A percentile compares a stretch with the other conserved stretches of the same genome.
These are phyloP conservation scores for Eucalyptus pauciflora DNA, from an alignment of 345 rosid species.

Conservation along the genomic window DNA sequence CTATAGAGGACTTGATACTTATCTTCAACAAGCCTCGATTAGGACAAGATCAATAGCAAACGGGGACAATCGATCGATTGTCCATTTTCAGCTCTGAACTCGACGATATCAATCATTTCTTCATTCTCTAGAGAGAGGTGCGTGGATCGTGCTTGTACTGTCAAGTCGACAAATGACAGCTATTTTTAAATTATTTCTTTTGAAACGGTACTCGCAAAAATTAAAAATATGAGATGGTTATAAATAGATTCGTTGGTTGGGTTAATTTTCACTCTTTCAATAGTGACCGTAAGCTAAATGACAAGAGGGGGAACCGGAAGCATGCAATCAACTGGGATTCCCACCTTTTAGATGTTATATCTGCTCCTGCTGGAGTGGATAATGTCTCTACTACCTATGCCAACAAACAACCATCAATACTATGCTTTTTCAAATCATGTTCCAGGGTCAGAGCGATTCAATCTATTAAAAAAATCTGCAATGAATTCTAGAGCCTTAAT, in stretches of 20 bases:
- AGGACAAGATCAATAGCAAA: no score
- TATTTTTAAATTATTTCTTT: neutral
- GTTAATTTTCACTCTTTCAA: neutral
- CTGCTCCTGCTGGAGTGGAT: neutral
- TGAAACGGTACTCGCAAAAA: rapidly evolving
- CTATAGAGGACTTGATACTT: no score
- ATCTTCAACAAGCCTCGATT: no score
- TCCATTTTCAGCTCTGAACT: neutral
- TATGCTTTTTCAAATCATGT: neutral
- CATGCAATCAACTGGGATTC: neutral
- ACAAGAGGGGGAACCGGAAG: neutral
- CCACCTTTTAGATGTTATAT: neutral
- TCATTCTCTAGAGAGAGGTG: neutral
- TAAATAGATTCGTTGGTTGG: neutral
- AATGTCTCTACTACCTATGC: neutral
- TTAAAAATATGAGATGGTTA: neutral
- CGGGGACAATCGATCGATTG: no score
- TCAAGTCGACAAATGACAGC: neutral
- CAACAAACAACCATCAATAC: neutral
- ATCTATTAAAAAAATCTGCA: neutral
- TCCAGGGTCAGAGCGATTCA: neutral
- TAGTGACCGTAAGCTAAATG: neutral
- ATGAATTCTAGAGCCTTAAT: neutral
- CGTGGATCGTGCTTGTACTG: neutral
- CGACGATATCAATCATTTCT: no score